Percentiles rank a stretch among this genome's conserved stretches.
These are phyloP conservation scores for Epichloe sp. DNA, from an alignment of 2,329 filamentous ascomycete species.

Conservation along the genomic window DNA sequence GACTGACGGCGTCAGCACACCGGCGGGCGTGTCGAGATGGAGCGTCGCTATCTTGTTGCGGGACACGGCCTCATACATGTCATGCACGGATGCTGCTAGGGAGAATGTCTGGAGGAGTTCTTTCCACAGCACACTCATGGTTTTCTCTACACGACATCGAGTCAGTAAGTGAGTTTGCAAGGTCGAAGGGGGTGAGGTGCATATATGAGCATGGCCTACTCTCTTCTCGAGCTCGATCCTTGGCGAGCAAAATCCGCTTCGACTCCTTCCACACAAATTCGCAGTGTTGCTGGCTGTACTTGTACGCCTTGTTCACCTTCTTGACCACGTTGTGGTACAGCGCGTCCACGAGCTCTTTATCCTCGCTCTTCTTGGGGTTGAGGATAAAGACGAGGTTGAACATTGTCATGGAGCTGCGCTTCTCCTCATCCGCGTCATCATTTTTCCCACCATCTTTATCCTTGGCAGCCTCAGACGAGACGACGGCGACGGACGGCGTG, in stretches of 20 bases:
- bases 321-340: slow-evolving; percentile 82
- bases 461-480: slow-evolving; percentile 13
- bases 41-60: slow-evolving; percentile 77
- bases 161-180: background rate
- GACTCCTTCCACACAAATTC: slow-evolving; percentile 90
- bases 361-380: slow-evolving; percentile 65
- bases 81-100: slow-evolving; percentile 68
- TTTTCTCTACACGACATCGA: slow-evolving; percentile 27
- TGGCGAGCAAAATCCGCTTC: slow-evolving; percentile 66
- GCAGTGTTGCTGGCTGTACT: slow-evolving; percentile 79
- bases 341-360: slow-evolving; percentile 58
- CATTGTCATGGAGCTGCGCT: slow-evolving; percentile 75
- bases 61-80: slow-evolving; percentile 69
- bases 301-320: slow-evolving; percentile 83
- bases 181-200: no score
- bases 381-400: slow-evolving; percentile 94
- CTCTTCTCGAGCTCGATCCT: slow-evolving; percentile 67
- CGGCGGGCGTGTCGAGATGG: slow-evolving; percentile 52
- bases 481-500: slow-evolving; percentile 8
- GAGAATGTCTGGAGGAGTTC: slow-evolving; percentile 61
- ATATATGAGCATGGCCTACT: slow-evolving; percentile 23
- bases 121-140: slow-evolving; percentile 54
- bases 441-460: slow-evolving; percentile 27
- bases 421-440: slow-evolving; percentile 42
- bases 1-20: slow-evolving; percentile 46